These are phyloP conservation scores for Mortierella sp. DNA, from an alignment of 371 early-diverging fungal species.

Conservation along the genomic window DNA sequence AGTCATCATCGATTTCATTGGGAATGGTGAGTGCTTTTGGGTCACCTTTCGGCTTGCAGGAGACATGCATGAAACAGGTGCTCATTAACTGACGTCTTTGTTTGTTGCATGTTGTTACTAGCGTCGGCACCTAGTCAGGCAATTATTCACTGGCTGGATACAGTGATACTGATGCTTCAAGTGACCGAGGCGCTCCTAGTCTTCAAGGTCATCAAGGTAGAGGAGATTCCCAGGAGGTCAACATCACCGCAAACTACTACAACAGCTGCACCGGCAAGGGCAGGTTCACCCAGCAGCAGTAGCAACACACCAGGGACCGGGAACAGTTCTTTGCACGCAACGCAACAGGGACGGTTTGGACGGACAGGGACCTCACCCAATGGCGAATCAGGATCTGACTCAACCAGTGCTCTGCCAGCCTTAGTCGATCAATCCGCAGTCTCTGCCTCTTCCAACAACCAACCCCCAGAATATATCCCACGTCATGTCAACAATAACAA, in stretches of 20 bases:
- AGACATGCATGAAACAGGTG: background rate
- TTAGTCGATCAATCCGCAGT: background rate
- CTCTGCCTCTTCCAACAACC: background rate
- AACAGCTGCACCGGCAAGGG: background rate
- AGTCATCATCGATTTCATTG: conserved; percentile 52
- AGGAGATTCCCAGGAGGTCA: background rate
- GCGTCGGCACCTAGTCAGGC: conserved; percentile 40
- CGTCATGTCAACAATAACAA: background rate
- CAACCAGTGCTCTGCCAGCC: background rate
- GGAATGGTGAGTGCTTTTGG: conserved; percentile 26
- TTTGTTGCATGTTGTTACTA: background rate
- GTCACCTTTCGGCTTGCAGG: background rate
- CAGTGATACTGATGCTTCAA: conserved; percentile 27
- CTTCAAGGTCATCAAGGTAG: conserved; percentile 25
- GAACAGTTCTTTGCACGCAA: background rate
- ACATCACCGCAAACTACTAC: background rate
- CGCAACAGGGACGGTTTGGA: background rate
- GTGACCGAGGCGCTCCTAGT: conserved; percentile 30
- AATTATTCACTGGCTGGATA: conserved; percentile 32
- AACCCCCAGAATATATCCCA: conserved; percentile 27
- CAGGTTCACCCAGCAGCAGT: background rate
- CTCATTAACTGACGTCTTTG: background rate
- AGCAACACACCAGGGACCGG: background rate
- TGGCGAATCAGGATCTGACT: background rate
- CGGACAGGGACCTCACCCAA: background rate